Evolutionary conservation across 306 rosid genomes (phyloP).

Genomic region (Pyrus pyrifolia): DNA sequence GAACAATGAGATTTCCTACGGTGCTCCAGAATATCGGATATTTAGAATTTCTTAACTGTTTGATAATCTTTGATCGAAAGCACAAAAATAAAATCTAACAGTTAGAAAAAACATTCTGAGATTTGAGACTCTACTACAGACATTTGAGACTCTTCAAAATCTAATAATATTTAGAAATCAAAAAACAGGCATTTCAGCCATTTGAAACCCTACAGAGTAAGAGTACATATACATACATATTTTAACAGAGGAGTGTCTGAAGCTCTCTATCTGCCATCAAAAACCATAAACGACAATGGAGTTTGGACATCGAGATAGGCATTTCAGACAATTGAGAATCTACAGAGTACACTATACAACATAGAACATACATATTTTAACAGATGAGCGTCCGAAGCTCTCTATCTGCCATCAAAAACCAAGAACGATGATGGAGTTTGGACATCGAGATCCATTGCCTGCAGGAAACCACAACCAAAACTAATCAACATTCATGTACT

Average conservation of each 20-base stretch:
- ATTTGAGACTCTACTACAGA: too few species aligned
- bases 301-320: constrained; percentile 28
- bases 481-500: constrained; percentile 8
- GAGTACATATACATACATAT: neutral
- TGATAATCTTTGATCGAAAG: too few species aligned
- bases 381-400: constrained; percentile 25
- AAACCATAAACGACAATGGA: constrained; percentile 28
- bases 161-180: neutral
- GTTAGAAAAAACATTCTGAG: too few species aligned
- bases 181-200: neutral
- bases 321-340: constrained; percentile 9
- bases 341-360: constrained; percentile 10
- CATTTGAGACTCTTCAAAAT: constrained; percentile 3
- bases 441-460: constrained; percentile 53
- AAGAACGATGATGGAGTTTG: constrained; percentile 48
- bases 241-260: constrained; percentile 17
- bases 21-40: too few species aligned
- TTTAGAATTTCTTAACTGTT: too few species aligned
- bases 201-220: constrained; percentile 9
- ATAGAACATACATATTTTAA: neutral
- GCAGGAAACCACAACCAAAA: constrained; percentile 15
- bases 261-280: constrained; percentile 27
- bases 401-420: constrained; percentile 37
- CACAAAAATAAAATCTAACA: too few species aligned
- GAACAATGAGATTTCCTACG: too few species aligned